Base-by-base conservation (phyloP, 345 rosid species). In the Eutrema yunnanense region DNA sequence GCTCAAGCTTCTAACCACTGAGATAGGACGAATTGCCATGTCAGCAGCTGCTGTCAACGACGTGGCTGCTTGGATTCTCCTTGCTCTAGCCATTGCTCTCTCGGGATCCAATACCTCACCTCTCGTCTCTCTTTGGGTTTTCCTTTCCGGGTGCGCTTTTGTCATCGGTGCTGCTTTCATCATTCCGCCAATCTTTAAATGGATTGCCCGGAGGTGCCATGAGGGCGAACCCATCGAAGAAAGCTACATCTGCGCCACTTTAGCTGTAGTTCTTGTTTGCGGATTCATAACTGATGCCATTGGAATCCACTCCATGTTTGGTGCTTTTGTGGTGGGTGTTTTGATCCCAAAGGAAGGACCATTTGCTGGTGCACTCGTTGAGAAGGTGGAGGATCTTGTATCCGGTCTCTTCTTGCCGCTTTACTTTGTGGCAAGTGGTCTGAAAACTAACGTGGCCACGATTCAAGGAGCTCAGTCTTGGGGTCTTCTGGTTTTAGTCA, bases 41-140 rank as follows among this genome's bases (percentile, higher is more conserved):
- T 88, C 96, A 22, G 96, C 94, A 6, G 94, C 96, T 2, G 95
- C 95, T 0, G 89, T 90, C 8, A 90, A 90, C 26, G 96, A 90
- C 36, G 79, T 90, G 16, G 89, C 86, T 1, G 96, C 96, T 16
- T 90, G 96, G 96, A 82, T 90, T 70, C 82, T 90, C 6, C 90
- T 90, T 44, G 94, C 96, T 63, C 88, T 90, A 57, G 94, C 96
- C 60, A 80, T 90, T 61, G 96, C 96, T 55, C 81, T 90, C 29
- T 90, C 92, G 9, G 90, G 92, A 12, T 53, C 88, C 0, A 38
- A 59, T 4, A 53, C 72, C 6, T 90, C 97, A 9, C 78, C 88
- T 0, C 76, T 87, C 0, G 83, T 83, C 4, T 69, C 97, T 52
- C 60, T 88, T 9, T 90, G 95, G 97, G 95, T 90, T 22, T 83